A percentile compares a stretch with the other conserved stretches of the same genome.
Conservation (phyloP, 768 basidiomycete species). For the Coprinellus micaceus region DNA sequence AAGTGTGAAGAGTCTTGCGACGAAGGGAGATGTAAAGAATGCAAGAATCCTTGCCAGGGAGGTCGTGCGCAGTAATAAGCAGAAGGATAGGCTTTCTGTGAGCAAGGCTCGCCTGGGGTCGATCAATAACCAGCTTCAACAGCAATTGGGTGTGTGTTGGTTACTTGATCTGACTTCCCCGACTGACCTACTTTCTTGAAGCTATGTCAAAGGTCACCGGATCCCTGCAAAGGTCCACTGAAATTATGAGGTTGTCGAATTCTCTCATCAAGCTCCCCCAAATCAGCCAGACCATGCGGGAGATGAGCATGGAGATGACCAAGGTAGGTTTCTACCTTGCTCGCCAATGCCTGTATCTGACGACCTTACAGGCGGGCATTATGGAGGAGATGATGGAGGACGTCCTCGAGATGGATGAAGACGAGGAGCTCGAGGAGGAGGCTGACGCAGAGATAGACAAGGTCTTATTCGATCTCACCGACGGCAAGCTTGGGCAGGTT, state of each 20-base stretch:
- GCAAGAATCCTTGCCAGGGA: conserved; percentile 90
- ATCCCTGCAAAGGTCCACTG: conserved; percentile 94
- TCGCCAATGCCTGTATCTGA: background rate
- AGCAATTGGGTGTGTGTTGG: conserved; percentile 77
- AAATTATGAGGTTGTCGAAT: conserved; percentile 99
- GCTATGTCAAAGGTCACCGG: conserved; percentile 97
- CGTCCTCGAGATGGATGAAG: conserved; percentile 85
- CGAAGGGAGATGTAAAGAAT: conserved; percentile 88
- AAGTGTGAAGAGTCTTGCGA: conserved; percentile 84
- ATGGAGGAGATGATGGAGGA: conserved; percentile 99
- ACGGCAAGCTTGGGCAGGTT: conserved; percentile 90
- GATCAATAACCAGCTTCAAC: conserved; percentile 82
- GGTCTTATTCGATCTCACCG: conserved; percentile 90
- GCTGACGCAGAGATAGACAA: conserved; percentile 98
- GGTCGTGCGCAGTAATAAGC: conserved; percentile 92
- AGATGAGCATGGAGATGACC: conserved; percentile 99
- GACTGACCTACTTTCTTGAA: conserved; percentile 25
- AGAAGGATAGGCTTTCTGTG: conserved; percentile 87
- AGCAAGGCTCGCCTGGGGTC: conserved; percentile 92
- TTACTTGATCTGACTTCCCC: background rate
- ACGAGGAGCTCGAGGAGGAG: conserved; percentile 93
- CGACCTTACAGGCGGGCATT: conserved; percentile 73
- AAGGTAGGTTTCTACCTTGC: conserved; percentile 63
- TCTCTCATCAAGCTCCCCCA: conserved; percentile 88
- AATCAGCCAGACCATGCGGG: conserved; percentile 87